phyloP scores from a whole-genome alignment of 371 early-diverging fungal genomes.

The Lichtheimia corymbifera region DNA sequence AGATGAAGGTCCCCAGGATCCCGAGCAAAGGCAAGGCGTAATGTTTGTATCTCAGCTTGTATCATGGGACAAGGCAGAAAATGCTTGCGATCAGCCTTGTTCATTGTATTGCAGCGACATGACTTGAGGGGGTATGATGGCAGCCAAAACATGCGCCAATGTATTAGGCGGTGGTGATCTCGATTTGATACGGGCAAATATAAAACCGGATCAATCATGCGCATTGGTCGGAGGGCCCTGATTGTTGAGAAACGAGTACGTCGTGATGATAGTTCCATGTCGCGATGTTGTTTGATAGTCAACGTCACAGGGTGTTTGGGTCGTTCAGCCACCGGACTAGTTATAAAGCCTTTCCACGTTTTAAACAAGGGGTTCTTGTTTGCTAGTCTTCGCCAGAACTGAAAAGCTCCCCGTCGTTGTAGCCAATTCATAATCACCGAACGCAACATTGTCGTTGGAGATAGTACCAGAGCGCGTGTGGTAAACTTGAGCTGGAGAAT shows the following conservation, averaged over 20 bases:
- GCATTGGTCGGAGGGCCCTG: not conserved
- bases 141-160: conserved; percentile 11
- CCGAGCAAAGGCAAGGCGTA: not conserved
- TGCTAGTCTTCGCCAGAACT: not conserved
- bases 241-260: not conserved
- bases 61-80: not conserved
- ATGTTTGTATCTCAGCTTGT: too few species aligned
- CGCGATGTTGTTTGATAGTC: not conserved
- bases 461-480: not conserved
- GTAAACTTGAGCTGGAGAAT: conserved; percentile 8
- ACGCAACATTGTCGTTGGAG: not conserved
- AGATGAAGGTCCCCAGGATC: not conserved
- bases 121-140: not conserved
- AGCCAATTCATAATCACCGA: not conserved
- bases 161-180: conserved; percentile 5
- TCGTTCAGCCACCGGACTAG: not conserved
- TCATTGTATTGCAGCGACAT: conserved; percentile 1
- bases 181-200: not conserved
- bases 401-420: not conserved
- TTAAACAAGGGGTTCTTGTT: not conserved
- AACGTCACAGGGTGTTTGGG: not conserved
- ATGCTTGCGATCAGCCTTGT: not conserved
- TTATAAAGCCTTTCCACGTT: not conserved
- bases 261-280: not conserved
- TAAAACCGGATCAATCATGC: conserved; percentile 2